Conservation (phyloP, 2,329 filamentous ascomycete species). For the Aspergillus viridinutans region DNA sequence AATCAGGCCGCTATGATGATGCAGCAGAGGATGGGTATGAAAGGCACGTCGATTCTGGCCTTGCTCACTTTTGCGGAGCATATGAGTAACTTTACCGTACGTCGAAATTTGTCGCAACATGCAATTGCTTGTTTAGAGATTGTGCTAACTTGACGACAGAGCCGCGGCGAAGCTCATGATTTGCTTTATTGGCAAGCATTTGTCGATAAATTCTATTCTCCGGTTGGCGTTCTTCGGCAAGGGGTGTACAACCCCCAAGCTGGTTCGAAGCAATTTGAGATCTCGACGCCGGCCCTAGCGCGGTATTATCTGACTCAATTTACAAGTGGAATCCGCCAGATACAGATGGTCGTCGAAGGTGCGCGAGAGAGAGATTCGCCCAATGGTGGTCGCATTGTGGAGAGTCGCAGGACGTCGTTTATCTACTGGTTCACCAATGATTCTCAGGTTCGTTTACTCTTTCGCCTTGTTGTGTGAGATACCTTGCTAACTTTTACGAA, state of each 20-base stretch:
- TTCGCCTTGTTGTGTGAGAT: not conserved
- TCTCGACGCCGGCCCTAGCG: constrained; percentile 73
- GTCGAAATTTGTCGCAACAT: constrained; percentile 14
- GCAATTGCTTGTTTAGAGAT: not conserved
- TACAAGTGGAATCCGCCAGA: constrained; percentile 75
- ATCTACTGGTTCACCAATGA: constrained; percentile 86
- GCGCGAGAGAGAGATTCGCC: constrained; percentile 54
- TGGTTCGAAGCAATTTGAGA: constrained; percentile 79
- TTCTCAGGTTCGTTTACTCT: constrained; percentile 63
- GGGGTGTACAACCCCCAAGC: constrained; percentile 54
- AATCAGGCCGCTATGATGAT: constrained; percentile 36
- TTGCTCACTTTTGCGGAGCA: constrained; percentile 55
- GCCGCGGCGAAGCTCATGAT: constrained; percentile 60
- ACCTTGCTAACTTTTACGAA: not conserved
- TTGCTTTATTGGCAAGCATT: constrained; percentile 75
- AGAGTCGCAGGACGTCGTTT: constrained; percentile 71
- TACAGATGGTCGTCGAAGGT: constrained; percentile 80
- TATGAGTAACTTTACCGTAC: constrained; percentile 56
- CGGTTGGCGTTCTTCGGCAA: constrained; percentile 71
- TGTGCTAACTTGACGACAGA: constrained; percentile 35
- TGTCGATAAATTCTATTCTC: constrained; percentile 76
- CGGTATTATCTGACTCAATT: constrained; percentile 90
- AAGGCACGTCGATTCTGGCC: constrained; percentile 47
- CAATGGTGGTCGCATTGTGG: constrained; percentile 67
- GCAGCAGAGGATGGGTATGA: constrained; percentile 34